Evolutionary conservation across 345 rosid genomes (phyloP).

Genomic region (Schrenkiella parvula): DNA sequence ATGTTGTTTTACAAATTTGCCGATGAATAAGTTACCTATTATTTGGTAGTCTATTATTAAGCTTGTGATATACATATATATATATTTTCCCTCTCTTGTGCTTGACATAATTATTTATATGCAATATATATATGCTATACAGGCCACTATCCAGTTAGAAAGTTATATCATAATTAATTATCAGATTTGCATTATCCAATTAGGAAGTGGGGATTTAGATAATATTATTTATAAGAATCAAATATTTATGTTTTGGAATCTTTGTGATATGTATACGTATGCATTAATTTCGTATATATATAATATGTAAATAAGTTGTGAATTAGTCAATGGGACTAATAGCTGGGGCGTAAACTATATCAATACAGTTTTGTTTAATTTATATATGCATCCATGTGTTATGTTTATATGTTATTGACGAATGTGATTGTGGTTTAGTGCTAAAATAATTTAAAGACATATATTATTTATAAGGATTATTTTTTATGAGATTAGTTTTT

Average conservation of each 20-base stretch:
- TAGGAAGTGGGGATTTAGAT: slow-evolving; percentile 4
- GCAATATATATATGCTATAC: neutral
- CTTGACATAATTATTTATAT: neutral
- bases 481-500: too few species aligned
- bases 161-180: neutral
- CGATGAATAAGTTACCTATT: neutral
- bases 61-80: slow-evolving; percentile 11
- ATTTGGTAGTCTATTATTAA: neutral
- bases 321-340: slow-evolving; percentile 7
- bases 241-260: slow-evolving; percentile 2
- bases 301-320: neutral
- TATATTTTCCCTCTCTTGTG: neutral
- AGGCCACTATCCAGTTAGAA: neutral
- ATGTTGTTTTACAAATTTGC: neutral
- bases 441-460: too few species aligned
- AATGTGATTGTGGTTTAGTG: neutral
- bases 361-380: neutral
- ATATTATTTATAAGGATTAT: too few species aligned
- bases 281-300: neutral
- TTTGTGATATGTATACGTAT: slow-evolving; percentile 5
- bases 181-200: neutral
- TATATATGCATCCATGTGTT: neutral
- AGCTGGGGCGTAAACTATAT: neutral
- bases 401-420: slow-evolving; percentile 10
- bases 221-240: neutral